Percentiles rank a stretch among this genome's conserved stretches.
These are phyloP conservation scores for Solanum hybrid DNA, from an alignment of 305 asterid genomes.

Conservation along the genomic window DNA sequence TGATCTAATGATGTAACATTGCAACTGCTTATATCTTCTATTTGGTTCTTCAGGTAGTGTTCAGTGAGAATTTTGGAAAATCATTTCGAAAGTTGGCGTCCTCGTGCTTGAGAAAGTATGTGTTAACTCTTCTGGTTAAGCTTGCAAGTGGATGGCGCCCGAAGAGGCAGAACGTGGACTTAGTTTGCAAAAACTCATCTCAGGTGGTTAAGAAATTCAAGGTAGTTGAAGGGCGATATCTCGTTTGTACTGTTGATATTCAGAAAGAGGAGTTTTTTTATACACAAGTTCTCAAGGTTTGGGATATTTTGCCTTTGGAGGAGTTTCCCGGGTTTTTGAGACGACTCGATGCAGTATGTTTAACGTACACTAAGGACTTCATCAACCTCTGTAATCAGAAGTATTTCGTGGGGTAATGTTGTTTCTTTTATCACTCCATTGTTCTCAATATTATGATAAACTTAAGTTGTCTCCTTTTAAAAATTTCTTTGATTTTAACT, in stretches of 20 bases:
- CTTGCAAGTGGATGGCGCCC: slow-evolving; percentile 78
- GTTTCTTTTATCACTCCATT: background rate
- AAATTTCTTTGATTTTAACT: background rate
- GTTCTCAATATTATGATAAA: background rate
- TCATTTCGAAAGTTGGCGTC: slow-evolving; percentile 37
- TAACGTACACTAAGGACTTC: slow-evolving; percentile 42
- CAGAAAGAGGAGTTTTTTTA: slow-evolving; percentile 31
- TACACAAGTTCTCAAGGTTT: slow-evolving; percentile 55
- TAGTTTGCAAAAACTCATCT: slow-evolving; percentile 29
- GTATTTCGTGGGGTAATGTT: slow-evolving; percentile 43
- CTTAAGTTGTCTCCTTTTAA: background rate
- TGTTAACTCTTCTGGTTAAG: slow-evolving; percentile 32
- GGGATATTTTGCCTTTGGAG: slow-evolving; percentile 45
- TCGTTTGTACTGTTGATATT: slow-evolving; percentile 53
- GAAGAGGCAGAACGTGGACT: slow-evolving; percentile 38
- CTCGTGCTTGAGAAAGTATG: slow-evolving; percentile 26
- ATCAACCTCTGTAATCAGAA: slow-evolving; percentile 44
- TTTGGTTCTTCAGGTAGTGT: slow-evolving; percentile 30
- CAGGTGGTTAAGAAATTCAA: slow-evolving; percentile 44
- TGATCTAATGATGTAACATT: background rate
- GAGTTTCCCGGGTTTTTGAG: slow-evolving; percentile 37
- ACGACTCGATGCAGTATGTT: slow-evolving; percentile 36
- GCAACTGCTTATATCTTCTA: background rate
- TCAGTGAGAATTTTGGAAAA: slow-evolving; percentile 45
- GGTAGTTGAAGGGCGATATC: slow-evolving; percentile 38